Conservation (phyloP, 1,284 basidiomycete genomes). For the Fomitopsis schrenkii region DNA sequence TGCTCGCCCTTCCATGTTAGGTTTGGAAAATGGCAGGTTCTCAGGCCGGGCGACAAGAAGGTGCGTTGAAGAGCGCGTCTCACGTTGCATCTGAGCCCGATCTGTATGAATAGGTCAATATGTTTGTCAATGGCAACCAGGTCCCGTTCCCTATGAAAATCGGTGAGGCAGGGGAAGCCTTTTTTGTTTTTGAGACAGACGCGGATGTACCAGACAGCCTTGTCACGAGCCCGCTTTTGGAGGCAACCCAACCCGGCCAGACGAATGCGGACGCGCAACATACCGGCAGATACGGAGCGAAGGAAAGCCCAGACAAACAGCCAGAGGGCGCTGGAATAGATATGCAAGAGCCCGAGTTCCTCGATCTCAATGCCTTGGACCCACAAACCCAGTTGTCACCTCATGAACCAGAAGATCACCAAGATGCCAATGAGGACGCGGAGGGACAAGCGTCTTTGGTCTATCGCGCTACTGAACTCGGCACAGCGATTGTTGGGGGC, state of each 20-base stretch:
- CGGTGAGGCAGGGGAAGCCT: conserved; percentile 97
- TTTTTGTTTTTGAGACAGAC: conserved; percentile 98
- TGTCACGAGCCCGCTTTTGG: conserved; percentile 88
- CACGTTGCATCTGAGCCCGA: neutral
- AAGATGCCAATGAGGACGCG: neutral
- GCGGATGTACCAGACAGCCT: conserved; percentile 91
- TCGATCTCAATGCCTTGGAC: conserved; percentile 53
- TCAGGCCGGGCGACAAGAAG: conserved; percentile 93
- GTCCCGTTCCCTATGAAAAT: conserved; percentile 99
- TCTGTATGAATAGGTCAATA: conserved; percentile 58
- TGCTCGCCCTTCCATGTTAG: conserved; percentile 98
- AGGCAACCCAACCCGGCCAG: conserved; percentile 51
- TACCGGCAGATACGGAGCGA: conserved; percentile 42
- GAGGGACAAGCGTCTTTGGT: conserved; percentile 13
- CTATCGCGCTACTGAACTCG: conserved; percentile 23
- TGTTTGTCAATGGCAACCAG: conserved; percentile 75
- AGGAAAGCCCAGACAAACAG: conserved; percentile 25
- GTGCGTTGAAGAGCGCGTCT: conserved; percentile 34
- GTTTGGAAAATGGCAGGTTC: conserved; percentile 97
- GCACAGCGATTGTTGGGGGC: conserved; percentile 27
- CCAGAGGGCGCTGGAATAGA: conserved; percentile 15
- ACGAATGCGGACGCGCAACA: conserved; percentile 19
- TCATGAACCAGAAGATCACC: neutral
- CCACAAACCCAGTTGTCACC: neutral
- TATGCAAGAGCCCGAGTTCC: conserved; percentile 56